Conservation (phyloP, 148 eudicot species). For the Silene latifolia region DNA sequence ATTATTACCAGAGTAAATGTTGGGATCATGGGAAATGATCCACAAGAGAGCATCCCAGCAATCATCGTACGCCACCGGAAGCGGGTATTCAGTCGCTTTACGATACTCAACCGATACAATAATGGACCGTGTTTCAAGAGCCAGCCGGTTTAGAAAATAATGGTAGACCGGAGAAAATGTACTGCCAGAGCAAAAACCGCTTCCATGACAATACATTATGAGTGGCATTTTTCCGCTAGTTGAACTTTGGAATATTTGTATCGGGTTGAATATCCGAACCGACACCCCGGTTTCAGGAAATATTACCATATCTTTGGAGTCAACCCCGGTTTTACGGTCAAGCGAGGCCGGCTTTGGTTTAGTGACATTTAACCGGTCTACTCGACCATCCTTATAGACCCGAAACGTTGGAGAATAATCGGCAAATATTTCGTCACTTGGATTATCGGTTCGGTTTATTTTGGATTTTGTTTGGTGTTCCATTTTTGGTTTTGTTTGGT, state of each 20-base stretch:
- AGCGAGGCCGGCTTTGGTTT: neutral
- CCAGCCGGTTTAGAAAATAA: conserved; percentile 5
- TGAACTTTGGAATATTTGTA: neutral
- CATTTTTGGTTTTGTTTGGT: too few relatives aligned
- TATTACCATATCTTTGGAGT: neutral
- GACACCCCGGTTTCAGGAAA: neutral
- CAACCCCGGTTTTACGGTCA: conserved; percentile 5
- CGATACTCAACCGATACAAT: conserved; percentile 14
- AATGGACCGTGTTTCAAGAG: neutral
- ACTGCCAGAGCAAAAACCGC: conserved; percentile 13
- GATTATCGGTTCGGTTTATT: neutral
- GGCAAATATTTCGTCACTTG: neutral
- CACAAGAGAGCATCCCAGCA: conserved; percentile 16
- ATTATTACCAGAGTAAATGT: neutral
- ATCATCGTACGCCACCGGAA: conserved; percentile 10
- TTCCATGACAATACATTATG: conserved; percentile 13
- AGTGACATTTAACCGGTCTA: neutral
- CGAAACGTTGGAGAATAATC: conserved; percentile 10
- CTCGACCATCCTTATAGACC: conserved; percentile 11
- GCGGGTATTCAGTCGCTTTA: conserved; percentile 9
- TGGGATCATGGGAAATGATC: conserved; percentile 3
- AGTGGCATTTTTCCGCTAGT: neutral
- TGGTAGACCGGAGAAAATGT: conserved; percentile 15
- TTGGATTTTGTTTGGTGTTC: neutral
- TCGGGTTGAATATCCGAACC: conserved; percentile 9